These are phyloP conservation scores for Monosporascus sp. DNA, from an alignment of 2,329 filamentous ascomycete genomes.

Conservation along the genomic window DNA sequence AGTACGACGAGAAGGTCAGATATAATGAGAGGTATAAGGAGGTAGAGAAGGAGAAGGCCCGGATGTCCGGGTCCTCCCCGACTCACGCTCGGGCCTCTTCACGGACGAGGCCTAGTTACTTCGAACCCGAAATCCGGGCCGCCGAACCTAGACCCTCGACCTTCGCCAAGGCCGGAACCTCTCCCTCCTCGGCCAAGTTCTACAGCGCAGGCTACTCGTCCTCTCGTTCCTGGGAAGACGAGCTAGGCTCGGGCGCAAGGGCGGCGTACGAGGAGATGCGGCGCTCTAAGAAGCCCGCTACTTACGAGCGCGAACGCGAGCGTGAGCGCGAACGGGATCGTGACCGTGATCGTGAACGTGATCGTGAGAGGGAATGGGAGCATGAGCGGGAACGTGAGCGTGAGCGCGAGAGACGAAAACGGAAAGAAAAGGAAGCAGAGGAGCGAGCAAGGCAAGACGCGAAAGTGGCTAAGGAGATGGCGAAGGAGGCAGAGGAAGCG, in stretches of 20 bases:
- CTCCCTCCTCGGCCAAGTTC: slow-evolving; percentile 29
- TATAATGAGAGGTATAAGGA: slow-evolving; percentile 54
- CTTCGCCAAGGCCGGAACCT: slow-evolving; percentile 31
- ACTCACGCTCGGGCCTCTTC: slow-evolving; percentile 1
- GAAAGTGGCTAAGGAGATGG: slow-evolving; percentile 27
- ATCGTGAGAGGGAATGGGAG: slow-evolving; percentile 26
- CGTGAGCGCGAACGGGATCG: slow-evolving; percentile 11
- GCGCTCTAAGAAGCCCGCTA: slow-evolving; percentile 40
- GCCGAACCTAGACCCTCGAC: slow-evolving; percentile 42
- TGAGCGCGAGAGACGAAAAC: slow-evolving; percentile 32
- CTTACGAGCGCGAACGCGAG: slow-evolving; percentile 30
- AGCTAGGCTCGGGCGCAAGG: slow-evolving; percentile 30
- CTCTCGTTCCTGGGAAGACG: slow-evolving; percentile 44
- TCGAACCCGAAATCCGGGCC: slow-evolving; percentile 43
- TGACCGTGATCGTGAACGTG: slow-evolving; percentile 2
- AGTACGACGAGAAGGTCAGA: slow-evolving; percentile 73
- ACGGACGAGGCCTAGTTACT: slow-evolving; percentile 23
- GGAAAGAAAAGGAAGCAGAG: slow-evolving; percentile 24
- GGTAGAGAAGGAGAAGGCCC: slow-evolving; percentile 43
- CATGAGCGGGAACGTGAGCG: slow-evolving; percentile 33
- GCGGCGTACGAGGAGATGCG: slow-evolving; percentile 38
- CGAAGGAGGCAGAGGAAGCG: slow-evolving; percentile 13
- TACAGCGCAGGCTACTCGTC: slow-evolving; percentile 29
- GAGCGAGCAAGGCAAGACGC: slow-evolving; percentile 25
- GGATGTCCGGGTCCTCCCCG: slow-evolving; percentile 38